These are phyloP conservation scores for Talaromyces wortmannii DNA, from an alignment of 495 filamentous ascomycete genomes.

Conservation along the genomic window DNA sequence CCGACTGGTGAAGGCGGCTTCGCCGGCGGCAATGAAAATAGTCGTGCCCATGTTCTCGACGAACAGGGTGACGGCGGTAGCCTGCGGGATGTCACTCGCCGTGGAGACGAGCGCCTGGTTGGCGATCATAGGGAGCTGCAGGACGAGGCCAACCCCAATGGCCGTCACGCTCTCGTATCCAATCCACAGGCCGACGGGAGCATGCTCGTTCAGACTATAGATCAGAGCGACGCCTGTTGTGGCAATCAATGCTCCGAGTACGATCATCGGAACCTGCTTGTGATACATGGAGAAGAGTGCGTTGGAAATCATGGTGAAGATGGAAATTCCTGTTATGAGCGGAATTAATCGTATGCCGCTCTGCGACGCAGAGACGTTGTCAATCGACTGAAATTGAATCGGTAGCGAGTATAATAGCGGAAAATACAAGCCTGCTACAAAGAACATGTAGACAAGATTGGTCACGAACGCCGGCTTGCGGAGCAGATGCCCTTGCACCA, in stretches of 20 bases:
- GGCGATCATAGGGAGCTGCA: conserved; percentile 33
- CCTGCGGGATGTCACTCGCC: conserved; percentile 46
- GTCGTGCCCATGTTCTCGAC: conserved; percentile 48
- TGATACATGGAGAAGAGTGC: conserved; percentile 49
- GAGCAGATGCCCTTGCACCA: conserved; percentile 20
- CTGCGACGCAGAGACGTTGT: conserved; percentile 34
- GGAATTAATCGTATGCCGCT: conserved; percentile 49
- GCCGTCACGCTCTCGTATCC: conserved; percentile 55
- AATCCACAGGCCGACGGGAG: conserved; percentile 42
- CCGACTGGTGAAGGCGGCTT: conserved; percentile 71
- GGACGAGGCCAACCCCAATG: conserved; percentile 36
- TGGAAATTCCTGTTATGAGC: conserved; percentile 31
- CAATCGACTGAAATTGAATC: conserved; percentile 49
- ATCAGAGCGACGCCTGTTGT: conserved; percentile 61
- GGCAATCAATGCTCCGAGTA: conserved; percentile 41
- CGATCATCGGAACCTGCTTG: conserved; percentile 64
- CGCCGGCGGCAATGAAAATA: conserved; percentile 63
- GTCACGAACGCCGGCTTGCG: conserved; percentile 42
- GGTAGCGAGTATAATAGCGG: conserved; percentile 40
- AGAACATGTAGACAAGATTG: conserved; percentile 45
- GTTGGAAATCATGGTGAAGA: conserved; percentile 33
- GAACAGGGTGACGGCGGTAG: conserved; percentile 35
- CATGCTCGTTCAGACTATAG: conserved; percentile 42
- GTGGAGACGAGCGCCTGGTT: conserved; percentile 17
- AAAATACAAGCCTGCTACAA: conserved; percentile 49